phyloP scores from a whole-genome alignment of 1,284 basidiomycete genomes.

The Sanghuangporus weigelae region DNA sequence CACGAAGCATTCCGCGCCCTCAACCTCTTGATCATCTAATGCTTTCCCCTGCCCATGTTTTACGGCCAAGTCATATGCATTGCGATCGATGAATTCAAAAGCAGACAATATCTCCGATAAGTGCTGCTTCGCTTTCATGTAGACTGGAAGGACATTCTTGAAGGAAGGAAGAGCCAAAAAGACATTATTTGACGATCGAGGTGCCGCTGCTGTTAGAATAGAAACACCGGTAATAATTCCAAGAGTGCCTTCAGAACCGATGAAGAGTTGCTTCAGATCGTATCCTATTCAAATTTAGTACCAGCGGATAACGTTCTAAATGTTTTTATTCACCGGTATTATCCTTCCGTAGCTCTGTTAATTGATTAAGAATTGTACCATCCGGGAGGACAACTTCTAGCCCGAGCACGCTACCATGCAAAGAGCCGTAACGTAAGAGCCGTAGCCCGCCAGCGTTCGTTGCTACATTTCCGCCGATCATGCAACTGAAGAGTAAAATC shows the following conservation, averaged over 20 bases:
- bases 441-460: slow-evolving; percentile 98
- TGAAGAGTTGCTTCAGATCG: slow-evolving; percentile 98
- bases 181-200: slow-evolving; percentile 76
- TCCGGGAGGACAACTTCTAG: slow-evolving; percentile 96
- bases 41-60: slow-evolving; percentile 69
- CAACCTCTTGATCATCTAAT: slow-evolving; percentile 61
- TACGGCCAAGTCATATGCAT: slow-evolving; percentile 81
- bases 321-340: slow-evolving; percentile 74
- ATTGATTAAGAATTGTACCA: slow-evolving; percentile 87
- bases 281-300: slow-evolving; percentile 56
- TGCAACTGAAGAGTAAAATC: slow-evolving; percentile 59
- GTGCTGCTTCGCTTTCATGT: slow-evolving; percentile 63
- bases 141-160: slow-evolving; percentile 68
- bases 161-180: slow-evolving; percentile 73
- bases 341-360: slow-evolving; percentile 89
- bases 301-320: slow-evolving; percentile 1
- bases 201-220: slow-evolving; percentile 90
- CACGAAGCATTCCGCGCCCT: slow-evolving; percentile 85
- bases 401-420: slow-evolving; percentile 96
- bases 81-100: slow-evolving; percentile 94
- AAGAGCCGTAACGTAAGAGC: slow-evolving; percentile 89
- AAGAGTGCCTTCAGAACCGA: slow-evolving; percentile 95
- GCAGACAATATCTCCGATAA: slow-evolving; percentile 96
- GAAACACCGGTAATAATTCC: slow-evolving; percentile 95
- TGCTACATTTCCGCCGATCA: slow-evolving; percentile 96